Percentiles rank a stretch among this genome's conserved stretches.
Conservation (phyloP, 768 basidiomycete species). For the Lactarius vividus region DNA sequence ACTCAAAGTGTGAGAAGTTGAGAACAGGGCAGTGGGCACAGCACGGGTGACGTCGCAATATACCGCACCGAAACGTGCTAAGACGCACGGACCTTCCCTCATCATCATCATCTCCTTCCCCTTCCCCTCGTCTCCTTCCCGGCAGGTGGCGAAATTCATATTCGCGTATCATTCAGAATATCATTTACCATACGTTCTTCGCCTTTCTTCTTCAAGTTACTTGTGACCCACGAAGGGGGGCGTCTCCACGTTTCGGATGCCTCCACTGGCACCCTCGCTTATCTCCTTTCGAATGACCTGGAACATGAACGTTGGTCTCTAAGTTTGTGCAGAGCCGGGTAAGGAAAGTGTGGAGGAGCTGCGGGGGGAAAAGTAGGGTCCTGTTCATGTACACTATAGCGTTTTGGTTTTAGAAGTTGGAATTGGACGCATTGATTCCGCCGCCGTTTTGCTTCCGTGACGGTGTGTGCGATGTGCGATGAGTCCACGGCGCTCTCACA, state of each 20-base stretch:
- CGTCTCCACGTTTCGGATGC: background rate
- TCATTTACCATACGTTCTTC: background rate
- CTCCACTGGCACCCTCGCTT: background rate
- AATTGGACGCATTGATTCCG: background rate
- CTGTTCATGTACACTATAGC: no score
- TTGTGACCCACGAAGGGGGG: background rate
- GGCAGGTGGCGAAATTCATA: slow-evolving; percentile 11
- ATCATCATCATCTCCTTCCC: background rate
- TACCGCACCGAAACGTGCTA: background rate
- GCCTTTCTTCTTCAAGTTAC: background rate
- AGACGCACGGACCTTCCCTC: background rate
- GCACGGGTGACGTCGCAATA: slow-evolving; percentile 10
- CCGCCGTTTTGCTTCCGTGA: background rate
- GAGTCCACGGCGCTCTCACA: background rate
- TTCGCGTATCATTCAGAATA: background rate
- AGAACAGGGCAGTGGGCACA: slow-evolving; percentile 10
- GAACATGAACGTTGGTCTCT: background rate
- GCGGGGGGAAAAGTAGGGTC: background rate
- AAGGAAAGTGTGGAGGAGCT: background rate
- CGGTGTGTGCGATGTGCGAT: background rate
- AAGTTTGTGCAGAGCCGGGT: background rate
- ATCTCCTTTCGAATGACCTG: background rate
- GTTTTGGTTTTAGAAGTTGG: background rate
- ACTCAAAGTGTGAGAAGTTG: background rate
- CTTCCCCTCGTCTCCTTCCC: background rate